Conservation (phyloP, 2,329 filamentous ascomycete genomes). For the Fusarium humuli region DNA sequence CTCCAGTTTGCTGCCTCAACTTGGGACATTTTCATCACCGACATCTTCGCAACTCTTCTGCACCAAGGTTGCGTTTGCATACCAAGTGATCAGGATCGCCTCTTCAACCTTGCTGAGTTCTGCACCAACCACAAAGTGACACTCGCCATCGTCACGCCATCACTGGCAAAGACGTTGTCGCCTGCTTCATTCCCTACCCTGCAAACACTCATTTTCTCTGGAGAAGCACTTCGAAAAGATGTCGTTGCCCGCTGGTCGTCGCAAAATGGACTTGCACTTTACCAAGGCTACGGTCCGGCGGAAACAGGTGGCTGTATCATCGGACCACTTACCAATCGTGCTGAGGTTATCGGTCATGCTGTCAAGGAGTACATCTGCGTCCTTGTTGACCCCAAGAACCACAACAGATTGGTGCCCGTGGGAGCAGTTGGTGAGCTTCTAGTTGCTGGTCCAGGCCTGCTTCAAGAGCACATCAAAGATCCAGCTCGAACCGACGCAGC, state of each 20-base stretch:
- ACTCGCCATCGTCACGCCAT: slow-evolving; percentile 1
- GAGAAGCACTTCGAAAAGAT: slow-evolving; percentile 3
- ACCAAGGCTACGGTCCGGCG: slow-evolving; percentile 1
- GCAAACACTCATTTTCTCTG: not conserved
- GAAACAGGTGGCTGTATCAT: slow-evolving; percentile 5
- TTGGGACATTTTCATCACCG: slow-evolving; percentile 4
- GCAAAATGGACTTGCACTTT: not conserved
- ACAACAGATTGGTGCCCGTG: not conserved
- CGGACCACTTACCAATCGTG: not conserved
- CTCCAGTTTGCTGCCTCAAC: slow-evolving; percentile 1
- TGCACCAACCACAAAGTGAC: not conserved
- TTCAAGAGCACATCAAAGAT: not conserved
- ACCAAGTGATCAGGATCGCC: slow-evolving; percentile 3
- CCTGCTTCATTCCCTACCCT: not conserved
- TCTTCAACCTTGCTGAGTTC: slow-evolving; percentile 1
- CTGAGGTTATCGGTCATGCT: not conserved
- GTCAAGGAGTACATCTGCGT: slow-evolving; percentile 2
- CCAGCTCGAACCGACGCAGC: not conserved
- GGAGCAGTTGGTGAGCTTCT: not conserved
- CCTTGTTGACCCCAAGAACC: not conserved
- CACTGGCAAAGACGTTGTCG: not conserved
- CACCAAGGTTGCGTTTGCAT: not conserved
- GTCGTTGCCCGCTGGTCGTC: not conserved
- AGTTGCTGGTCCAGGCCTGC: not conserved
- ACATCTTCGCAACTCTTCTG: slow-evolving; percentile 4